Evolutionary conservation across 495 filamentous ascomycete species (phyloP).

Genomic region (Ascobolus immersus): DNA sequence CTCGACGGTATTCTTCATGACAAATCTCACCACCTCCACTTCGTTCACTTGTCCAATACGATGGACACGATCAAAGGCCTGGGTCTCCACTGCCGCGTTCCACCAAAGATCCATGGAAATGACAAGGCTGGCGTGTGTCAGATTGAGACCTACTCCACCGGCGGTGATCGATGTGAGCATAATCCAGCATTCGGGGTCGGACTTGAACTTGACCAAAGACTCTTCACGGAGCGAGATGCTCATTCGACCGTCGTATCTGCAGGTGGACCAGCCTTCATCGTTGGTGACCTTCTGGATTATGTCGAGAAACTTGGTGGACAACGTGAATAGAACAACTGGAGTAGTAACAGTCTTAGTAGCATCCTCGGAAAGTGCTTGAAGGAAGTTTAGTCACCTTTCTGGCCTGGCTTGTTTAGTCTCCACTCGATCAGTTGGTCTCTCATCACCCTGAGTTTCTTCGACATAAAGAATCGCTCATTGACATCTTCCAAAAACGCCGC

Average conservation of each 20-base stretch:
- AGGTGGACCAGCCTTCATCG: conserved; percentile 6
- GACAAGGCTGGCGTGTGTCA: conserved; percentile 79
- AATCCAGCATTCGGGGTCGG: conserved; percentile 61
- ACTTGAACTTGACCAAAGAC: not conserved
- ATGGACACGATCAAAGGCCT: conserved; percentile 85
- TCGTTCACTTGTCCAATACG: conserved; percentile 84
- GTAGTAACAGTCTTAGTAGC: too few relatives aligned
- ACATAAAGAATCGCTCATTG: too few relatives aligned
- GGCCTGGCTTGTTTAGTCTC: conserved; percentile 77
- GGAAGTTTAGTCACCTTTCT: too few relatives aligned
- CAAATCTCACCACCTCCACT: conserved; percentile 78
- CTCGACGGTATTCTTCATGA: conserved; percentile 90
- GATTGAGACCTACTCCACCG: conserved; percentile 79
- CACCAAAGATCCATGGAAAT: conserved; percentile 97
- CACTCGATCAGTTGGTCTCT: conserved; percentile 90
- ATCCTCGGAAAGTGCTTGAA: too few relatives aligned
- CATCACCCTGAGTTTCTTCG: conserved; percentile 90
- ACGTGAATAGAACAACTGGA: conserved; percentile 9
- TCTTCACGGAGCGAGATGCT: conserved; percentile 5
- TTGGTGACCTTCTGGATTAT: conserved; percentile 18
- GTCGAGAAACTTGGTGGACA: conserved; percentile 14
- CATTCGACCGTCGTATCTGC: conserved; percentile 11
- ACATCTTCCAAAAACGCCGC: too few relatives aligned
- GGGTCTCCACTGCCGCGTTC: conserved; percentile 96
- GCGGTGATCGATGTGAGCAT: conserved; percentile 90